Evolutionary conservation across 306 rosid species (phyloP).

Genomic region (Vigna trinervia): DNA sequence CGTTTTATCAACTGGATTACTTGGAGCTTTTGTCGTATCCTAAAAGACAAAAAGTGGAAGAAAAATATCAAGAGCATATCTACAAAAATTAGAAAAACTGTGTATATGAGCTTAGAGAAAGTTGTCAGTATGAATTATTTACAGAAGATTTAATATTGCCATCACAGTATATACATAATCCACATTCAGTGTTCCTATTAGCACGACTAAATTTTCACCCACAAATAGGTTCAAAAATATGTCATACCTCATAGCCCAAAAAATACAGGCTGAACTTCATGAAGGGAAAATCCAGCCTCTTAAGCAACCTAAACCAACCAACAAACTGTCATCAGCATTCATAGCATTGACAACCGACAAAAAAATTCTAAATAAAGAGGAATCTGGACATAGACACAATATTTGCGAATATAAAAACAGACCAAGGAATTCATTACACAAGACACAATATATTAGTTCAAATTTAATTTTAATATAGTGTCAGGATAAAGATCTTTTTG

Average conservation of each 20-base stretch:
- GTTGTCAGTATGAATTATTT: not conserved
- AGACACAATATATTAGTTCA: slow-evolving; percentile 2
- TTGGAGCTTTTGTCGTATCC: slow-evolving; percentile 73
- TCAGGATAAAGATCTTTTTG: not conserved
- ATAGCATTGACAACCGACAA: not conserved
- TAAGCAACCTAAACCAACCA: slow-evolving; percentile 69
- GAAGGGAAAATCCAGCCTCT: slow-evolving; percentile 91
- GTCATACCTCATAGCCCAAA: slow-evolving; percentile 85
- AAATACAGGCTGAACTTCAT: slow-evolving; percentile 94
- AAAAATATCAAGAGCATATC: slow-evolving; percentile 36
- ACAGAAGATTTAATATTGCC: slow-evolving; percentile 25
- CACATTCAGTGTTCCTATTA: slow-evolving; percentile 35
- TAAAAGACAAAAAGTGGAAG: slow-evolving; percentile 41
- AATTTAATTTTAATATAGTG: not conserved
- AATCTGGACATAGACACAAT: not conserved
- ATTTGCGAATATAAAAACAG: not conserved
- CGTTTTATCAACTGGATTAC: slow-evolving; percentile 69
- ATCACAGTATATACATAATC: not conserved
- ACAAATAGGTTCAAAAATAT: slow-evolving; percentile 5
- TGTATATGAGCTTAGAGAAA: slow-evolving; percentile 9
- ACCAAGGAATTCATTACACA: not conserved
- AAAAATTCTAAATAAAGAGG: slow-evolving; percentile 11
- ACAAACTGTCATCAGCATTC: slow-evolving; percentile 40
- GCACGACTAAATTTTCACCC: slow-evolving; percentile 35
- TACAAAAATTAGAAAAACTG: slow-evolving; percentile 10